Conservation (phyloP, 106 monocot genomes). For the Hemerocallis citrina region DNA sequence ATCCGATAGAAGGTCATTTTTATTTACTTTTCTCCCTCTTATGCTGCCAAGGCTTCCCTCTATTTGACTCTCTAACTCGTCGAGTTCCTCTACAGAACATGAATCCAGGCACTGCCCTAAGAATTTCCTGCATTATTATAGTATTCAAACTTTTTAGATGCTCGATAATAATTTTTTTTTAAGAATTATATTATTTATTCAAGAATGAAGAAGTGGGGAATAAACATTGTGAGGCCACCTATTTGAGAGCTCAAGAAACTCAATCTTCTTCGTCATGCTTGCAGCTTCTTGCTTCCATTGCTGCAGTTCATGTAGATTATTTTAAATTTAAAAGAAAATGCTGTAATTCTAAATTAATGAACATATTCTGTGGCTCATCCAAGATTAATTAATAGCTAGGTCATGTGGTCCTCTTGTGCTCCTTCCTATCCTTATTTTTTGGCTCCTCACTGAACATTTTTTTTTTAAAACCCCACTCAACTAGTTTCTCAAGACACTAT, state of each 20-base stretch:
- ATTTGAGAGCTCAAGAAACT: conserved; percentile 39
- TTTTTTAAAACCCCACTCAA: too few species aligned
- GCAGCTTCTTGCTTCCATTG: conserved; percentile 31
- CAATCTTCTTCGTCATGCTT: conserved; percentile 29
- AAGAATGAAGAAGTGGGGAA: neutral
- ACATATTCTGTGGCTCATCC: too few species aligned
- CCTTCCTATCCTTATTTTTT: too few species aligned
- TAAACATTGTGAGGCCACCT: conserved; percentile 12
- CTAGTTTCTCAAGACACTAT: too few species aligned
- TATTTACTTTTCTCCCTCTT: conserved; percentile 39
- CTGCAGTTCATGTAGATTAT: conserved; percentile 18
- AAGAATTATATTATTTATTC: too few species aligned
- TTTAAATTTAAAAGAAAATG: neutral
- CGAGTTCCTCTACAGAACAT: conserved; percentile 40
- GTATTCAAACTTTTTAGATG: too few species aligned
- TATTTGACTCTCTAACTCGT: conserved; percentile 37
- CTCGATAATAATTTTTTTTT: too few species aligned
- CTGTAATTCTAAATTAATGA: too few species aligned
- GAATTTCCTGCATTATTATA: conserved; percentile 24
- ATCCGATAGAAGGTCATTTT: neutral
- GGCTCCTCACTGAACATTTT: too few species aligned
- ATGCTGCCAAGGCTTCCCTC: conserved; percentile 39
- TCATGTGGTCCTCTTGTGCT: too few species aligned
- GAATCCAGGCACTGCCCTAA: conserved; percentile 35
- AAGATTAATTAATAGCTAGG: too few species aligned